Evolutionary conservation across 2,329 filamentous ascomycete species (phyloP), one percentile per base, ranked within the genome.

Genomic region (Karstenula rhodostoma): DNA sequence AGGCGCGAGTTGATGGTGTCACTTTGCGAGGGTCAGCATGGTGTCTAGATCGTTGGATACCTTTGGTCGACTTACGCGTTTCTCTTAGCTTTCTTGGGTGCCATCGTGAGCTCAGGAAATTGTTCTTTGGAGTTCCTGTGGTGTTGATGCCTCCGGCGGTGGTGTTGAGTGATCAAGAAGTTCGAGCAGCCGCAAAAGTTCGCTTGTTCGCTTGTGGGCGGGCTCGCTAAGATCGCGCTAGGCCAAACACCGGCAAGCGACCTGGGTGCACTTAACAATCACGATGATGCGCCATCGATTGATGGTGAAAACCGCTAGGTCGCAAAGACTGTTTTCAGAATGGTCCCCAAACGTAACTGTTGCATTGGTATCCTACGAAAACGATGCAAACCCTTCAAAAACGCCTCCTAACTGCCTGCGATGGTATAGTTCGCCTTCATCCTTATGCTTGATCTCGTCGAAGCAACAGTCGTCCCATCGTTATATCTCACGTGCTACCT

Each of bases 1-100:
- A 90, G 83, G 80, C 88, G 86, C 64, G 70, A 73, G 84, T 89
- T 88, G 85, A 90, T 91, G 83, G 84, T 89, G 85, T 93, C 90
- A 78, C 29, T 32, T 5, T 32, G 29, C 8, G 29, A 32, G 29
- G 29, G 8, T 32, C 29, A 32, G 29, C 12, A 32, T 32, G 29
- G 29, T 9, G 2, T 32, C 29, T 5, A 32, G 29, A 9, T 6
- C 29, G 29, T 5, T 10, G 29, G 4, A 2, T 32, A 5, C 29
- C 29, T 32, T 10, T 2, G 29, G 4, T 32, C 8, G 2, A 32
- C 29, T 32, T 32, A 32, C 29, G 91, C 88, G 83, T 92, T 89
- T 86, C 94, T 96, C 89, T 92, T 94, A 68, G 61, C 68, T 84
- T 91, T 92, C 89, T 93, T 93, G 79, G 86, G 35, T 43, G 68